Percentiles rank a stretch among this genome's conserved stretches.
Conservation (phyloP, 495 filamentous ascomycete species). For the Penicillium goetzii region DNA sequence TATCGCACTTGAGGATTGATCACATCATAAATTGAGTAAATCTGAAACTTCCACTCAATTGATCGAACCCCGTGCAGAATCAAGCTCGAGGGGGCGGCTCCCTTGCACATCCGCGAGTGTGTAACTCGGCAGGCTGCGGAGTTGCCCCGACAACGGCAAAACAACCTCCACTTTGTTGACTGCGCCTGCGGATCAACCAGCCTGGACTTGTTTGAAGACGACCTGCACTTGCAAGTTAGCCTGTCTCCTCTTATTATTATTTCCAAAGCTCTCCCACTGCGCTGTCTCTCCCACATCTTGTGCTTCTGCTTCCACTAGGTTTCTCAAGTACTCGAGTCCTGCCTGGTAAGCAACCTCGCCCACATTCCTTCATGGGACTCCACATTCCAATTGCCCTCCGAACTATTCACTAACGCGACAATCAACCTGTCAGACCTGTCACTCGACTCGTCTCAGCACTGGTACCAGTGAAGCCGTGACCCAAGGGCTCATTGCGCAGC, state of each 20-base stretch:
- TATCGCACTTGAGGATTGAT: neutral
- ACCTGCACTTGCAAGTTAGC: neutral
- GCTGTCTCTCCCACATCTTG: slow-evolving; percentile 3
- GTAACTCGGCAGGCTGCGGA: neutral
- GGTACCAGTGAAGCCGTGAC: slow-evolving; percentile 1
- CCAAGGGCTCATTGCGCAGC: slow-evolving; percentile 10
- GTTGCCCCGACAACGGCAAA: slow-evolving; percentile 39
- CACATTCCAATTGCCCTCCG: slow-evolving; percentile 13
- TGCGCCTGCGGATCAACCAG: slow-evolving; percentile 21
- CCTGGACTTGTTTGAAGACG: slow-evolving; percentile 13
- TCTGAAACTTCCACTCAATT: neutral
- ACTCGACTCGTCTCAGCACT: slow-evolving; percentile 12
- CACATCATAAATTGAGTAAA: neutral
- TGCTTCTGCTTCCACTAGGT: neutral
- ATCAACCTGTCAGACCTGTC: slow-evolving; percentile 13
- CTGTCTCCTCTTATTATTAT: neutral
- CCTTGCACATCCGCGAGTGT: slow-evolving; percentile 8
- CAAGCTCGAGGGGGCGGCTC: neutral
- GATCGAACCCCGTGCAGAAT: slow-evolving; percentile 22
- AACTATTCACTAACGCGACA: slow-evolving; percentile 17
- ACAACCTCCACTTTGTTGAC: slow-evolving; percentile 37
- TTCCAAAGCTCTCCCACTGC: neutral
- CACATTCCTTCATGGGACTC: slow-evolving; percentile 12
- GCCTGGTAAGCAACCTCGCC: neutral
- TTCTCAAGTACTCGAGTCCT: neutral